Base-by-base conservation (phyloP, 2,329 filamentous ascomycete species). In the Apiospora arundinis region DNA sequence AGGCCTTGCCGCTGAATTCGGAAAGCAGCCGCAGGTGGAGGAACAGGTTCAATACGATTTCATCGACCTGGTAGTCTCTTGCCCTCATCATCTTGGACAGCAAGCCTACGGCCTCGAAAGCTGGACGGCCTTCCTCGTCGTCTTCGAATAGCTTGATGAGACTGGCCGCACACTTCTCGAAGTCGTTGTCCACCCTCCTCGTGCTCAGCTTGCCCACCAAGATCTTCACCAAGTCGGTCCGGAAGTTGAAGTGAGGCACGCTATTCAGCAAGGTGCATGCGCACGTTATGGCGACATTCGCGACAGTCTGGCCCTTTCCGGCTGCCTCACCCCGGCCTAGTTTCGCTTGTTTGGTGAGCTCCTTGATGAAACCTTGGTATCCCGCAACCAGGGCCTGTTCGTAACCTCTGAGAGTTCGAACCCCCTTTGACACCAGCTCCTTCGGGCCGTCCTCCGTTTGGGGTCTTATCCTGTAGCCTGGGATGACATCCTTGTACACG, bases 201-300 rank as follows among this genome's bases (percentile, higher is more conserved):
- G 87, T 89, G 77, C 93, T 95, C 46, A 99, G 86, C 80, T 96
- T 96, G 75, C 91, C 91, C 28, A 97, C 91, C 18, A 99, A 80
- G 71, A 98, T 95, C 81, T 93, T 94, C 73, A 99, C 84, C 69
- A 99, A 85, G 69, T 99, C 95, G 67, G 87, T 89, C 52, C 96
- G 92, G 82, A 97, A 98, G 85, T 99, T 99, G 89, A 99, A 99
- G 84, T 99, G 97, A 4, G 96, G 94, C 0, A 98, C 95, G 1
- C 92, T 87, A 25, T 89, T 90, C 52, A 98, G 83, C 21, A 99
- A 87, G 42, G 89, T 92, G 82, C 95, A 97, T 1, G 93, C 92
- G 80, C 96, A 99, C 60, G 91, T 92, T 71, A 97, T 92, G 4
- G 96, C 95, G 37, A 97, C 88, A 69, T 87, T 92, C 8, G 91